phyloP scores from a whole-genome alignment of 768 basidiomycete species.

The Amanita exitialis region DNA sequence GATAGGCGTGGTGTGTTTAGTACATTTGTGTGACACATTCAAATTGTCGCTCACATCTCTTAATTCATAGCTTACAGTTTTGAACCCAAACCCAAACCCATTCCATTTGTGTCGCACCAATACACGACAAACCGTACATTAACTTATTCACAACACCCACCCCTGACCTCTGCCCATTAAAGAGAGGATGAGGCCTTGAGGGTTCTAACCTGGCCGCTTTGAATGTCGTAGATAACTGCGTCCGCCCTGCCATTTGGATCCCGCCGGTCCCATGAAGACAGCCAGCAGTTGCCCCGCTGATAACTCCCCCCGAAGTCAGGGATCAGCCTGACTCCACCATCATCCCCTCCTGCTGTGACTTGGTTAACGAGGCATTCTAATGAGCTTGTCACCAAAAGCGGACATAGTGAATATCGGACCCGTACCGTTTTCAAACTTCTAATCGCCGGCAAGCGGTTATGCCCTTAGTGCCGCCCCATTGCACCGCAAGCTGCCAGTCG shows the following conservation, averaged over 20 bases:
- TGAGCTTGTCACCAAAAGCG: background rate
- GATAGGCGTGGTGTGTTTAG: too few species aligned
- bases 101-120: too few species aligned
- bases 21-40: too few species aligned
- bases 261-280: background rate
- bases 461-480: background rate
- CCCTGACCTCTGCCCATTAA: background rate
- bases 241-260: background rate
- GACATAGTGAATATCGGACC: too few species aligned
- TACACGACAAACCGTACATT: too few species aligned
- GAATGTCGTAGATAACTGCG: constrained; percentile 1
- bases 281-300: background rate
- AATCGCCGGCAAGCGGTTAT: too few species aligned
- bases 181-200: constrained; percentile 3
- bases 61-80: too few species aligned
- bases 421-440: too few species aligned
- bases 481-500: background rate
- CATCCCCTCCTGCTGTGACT: background rate
- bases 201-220: constrained; percentile 4
- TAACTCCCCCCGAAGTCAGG: background rate
- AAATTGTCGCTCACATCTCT: too few species aligned
- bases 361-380: background rate
- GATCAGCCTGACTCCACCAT: too few species aligned
- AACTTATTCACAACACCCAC: background rate
- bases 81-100: too few species aligned